Evolutionary conservation across 805 yeast genomes (phyloP).

Genomic region (Myxozyma vanderwaltii): DNA sequence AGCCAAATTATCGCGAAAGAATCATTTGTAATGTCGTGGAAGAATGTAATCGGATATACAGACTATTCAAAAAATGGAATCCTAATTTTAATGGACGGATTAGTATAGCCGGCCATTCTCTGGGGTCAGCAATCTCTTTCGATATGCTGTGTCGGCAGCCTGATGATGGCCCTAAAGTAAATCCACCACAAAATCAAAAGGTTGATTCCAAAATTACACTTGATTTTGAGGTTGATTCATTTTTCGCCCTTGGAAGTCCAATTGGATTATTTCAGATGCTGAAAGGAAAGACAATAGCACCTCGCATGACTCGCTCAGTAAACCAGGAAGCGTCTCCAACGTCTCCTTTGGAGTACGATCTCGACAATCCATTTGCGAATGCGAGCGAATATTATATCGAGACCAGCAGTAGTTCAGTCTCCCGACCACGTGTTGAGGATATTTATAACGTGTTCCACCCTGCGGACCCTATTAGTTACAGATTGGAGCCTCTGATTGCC

Average conservation of each 20-base stretch:
- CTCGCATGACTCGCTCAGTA: constrained; percentile 10
- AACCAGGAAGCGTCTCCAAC: background rate
- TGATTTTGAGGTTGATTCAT: constrained; percentile 70
- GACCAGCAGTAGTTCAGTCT: constrained; percentile 37
- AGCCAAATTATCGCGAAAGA: constrained; percentile 62
- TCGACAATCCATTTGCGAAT: constrained; percentile 25
- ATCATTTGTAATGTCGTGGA: constrained; percentile 63
- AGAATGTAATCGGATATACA: constrained; percentile 66
- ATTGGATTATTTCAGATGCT: constrained; percentile 82
- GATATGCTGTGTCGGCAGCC: constrained; percentile 66
- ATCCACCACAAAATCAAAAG: background rate
- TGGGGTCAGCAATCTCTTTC: constrained; percentile 82
- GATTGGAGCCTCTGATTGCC: constrained; percentile 81
- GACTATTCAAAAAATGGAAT: constrained; percentile 59
- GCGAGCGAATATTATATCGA: background rate
- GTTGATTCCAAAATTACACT: constrained; percentile 41
- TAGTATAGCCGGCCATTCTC: constrained; percentile 85
- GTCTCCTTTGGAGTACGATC: constrained; percentile 21
- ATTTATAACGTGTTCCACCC: constrained; percentile 85
- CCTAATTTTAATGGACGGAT: constrained; percentile 80
- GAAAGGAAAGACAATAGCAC: constrained; percentile 59
- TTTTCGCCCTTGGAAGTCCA: constrained; percentile 87
- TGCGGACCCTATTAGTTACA: constrained; percentile 87
- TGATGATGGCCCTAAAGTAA: constrained; percentile 9
- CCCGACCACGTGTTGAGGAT: constrained; percentile 54